phyloP scores from a whole-genome alignment of 768 basidiomycete species.

The Pisolithus orientalis region DNA sequence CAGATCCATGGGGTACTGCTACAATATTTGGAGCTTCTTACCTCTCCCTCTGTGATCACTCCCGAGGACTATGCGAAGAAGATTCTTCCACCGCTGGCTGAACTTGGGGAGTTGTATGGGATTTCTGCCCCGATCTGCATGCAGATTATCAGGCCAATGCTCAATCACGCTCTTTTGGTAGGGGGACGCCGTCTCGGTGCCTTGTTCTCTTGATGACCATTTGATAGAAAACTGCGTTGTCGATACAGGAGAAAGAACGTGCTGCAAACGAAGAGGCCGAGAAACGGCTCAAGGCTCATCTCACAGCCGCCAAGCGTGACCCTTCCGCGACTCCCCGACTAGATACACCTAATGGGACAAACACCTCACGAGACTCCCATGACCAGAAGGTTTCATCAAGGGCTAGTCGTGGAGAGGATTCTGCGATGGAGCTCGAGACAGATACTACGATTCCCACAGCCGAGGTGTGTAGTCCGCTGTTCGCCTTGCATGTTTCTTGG shows the following conservation, averaged over 20 bases:
- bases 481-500: too few relatives aligned
- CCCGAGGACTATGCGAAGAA: conserved; percentile 68
- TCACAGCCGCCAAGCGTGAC: conserved; percentile 68
- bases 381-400: conserved; percentile 19
- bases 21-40: conserved; percentile 88
- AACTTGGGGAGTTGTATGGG: conserved; percentile 70
- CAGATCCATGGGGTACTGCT: conserved; percentile 89
- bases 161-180: conserved; percentile 59
- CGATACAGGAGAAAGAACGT: conserved; percentile 62
- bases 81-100: conserved; percentile 67
- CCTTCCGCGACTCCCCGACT: conserved; percentile 54
- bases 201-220: conserved; percentile 5
- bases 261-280: conserved; percentile 70
- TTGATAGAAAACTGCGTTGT: conserved; percentile 51
- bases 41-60: conserved; percentile 59
- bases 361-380: conserved; percentile 21
- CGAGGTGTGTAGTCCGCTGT: conserved; percentile 10
- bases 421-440: conserved; percentile 48
- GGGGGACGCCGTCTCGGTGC: conserved; percentile 11
- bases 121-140: conserved; percentile 86
- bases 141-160: conserved; percentile 85
- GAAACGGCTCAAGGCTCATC: conserved; percentile 72
- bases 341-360: conserved; percentile 49
- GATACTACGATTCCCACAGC: conserved; percentile 20
- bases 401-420: conserved; percentile 37